These are phyloP conservation scores for Cryphonectria nitschkei DNA, from an alignment of 2,329 filamentous ascomycete genomes.

Conservation along the genomic window DNA sequence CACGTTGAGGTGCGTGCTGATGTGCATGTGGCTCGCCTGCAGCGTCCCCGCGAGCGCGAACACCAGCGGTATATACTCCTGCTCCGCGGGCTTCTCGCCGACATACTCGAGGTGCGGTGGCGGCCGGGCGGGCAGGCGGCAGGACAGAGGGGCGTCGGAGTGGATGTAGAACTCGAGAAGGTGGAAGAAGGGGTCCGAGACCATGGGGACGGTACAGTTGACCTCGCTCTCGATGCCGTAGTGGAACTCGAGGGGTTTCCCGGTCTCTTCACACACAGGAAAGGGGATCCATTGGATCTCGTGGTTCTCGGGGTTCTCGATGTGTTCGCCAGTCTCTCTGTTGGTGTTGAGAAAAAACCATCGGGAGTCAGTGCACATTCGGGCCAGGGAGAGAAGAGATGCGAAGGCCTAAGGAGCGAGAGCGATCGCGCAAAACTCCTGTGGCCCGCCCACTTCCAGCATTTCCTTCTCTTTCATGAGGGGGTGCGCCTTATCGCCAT, in stretches of 20 bases:
- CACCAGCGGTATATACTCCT: slow-evolving; percentile 79
- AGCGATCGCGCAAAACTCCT: background rate
- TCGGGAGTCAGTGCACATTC: slow-evolving; percentile 10
- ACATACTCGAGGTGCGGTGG: slow-evolving; percentile 57
- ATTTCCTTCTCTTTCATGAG: background rate
- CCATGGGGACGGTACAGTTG: slow-evolving; percentile 80
- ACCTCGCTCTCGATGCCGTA: slow-evolving; percentile 83
- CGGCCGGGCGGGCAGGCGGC: slow-evolving; percentile 83
- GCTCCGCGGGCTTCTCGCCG: slow-evolving; percentile 52
- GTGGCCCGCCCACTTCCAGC: slow-evolving; percentile 1
- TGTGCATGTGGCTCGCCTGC: slow-evolving; percentile 86
- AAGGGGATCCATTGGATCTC: slow-evolving; percentile 93
- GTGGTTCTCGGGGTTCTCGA: slow-evolving; percentile 72
- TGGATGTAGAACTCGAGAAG: slow-evolving; percentile 97
- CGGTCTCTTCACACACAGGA: slow-evolving; percentile 86
- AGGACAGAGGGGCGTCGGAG: slow-evolving; percentile 90
- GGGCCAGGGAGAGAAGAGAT: background rate
- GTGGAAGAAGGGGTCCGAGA: slow-evolving; percentile 82
- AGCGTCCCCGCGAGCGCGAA: slow-evolving; percentile 89
- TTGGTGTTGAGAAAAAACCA: background rate
- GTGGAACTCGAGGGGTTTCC: slow-evolving; percentile 77
- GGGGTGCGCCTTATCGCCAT: background rate
- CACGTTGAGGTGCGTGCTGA: slow-evolving; percentile 88
- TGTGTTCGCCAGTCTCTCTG: slow-evolving; percentile 88
- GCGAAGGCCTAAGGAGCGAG: background rate